phyloP scores from a whole-genome alignment of 2,329 filamentous ascomycete genomes.

The Fusarium floridanum region DNA sequence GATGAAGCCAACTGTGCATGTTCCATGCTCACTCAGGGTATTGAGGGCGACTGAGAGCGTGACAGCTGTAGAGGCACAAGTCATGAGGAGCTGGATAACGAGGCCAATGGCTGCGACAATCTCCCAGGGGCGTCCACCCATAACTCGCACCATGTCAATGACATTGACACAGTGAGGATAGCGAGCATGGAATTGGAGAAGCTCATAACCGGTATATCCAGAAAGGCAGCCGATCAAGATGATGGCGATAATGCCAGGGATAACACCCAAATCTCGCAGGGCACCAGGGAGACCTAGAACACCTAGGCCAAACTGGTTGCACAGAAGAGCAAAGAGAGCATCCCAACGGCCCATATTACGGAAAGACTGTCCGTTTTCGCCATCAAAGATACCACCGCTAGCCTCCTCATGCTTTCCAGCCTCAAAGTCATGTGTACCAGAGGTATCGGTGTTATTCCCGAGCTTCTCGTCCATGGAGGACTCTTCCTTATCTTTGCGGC shows the following conservation, averaged over 20 bases:
- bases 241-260: conserved; percentile 75
- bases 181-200: conserved; percentile 74
- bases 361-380: conserved; percentile 25
- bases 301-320: conserved; percentile 39
- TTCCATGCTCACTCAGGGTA: neutral
- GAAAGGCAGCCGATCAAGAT: conserved; percentile 73
- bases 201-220: conserved; percentile 61
- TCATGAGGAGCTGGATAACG: conserved; percentile 11
- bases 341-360: conserved; percentile 30
- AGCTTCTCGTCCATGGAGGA: neutral
- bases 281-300: conserved; percentile 77
- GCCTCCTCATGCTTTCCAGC: neutral
- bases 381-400: conserved; percentile 12
- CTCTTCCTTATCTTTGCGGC: neutral
- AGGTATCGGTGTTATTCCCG: neutral
- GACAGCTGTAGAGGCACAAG: conserved; percentile 8
- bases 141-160: conserved; percentile 72
- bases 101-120: neutral
- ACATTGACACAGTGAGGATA: conserved; percentile 76
- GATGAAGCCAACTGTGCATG: conserved; percentile 7
- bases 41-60: conserved; percentile 12
- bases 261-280: conserved; percentile 74
- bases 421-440: neutral
- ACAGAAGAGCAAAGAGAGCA: conserved; percentile 24
- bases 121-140: conserved; percentile 47